Evolutionary conservation across 2,329 filamentous ascomycete genomes (phyloP), one percentile per base, ranked within the genome.

Genomic region (Monilinia aucupariae): DNA sequence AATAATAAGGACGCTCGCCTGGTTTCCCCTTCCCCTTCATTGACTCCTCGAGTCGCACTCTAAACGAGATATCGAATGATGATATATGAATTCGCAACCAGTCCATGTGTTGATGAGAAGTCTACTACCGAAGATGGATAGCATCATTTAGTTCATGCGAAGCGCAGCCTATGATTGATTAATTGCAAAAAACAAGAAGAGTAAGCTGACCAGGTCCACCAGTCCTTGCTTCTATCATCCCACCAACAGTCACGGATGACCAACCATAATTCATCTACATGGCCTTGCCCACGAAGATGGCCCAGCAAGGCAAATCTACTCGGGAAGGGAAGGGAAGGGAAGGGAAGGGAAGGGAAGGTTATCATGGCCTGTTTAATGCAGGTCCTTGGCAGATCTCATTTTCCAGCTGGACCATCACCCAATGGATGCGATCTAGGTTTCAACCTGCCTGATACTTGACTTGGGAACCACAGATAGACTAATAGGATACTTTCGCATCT

Each of bases 401-500:
- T 4, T 45, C 37, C 12, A 45, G 52, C 52, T 25, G 52, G 39
- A 45, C 37, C 52, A 55, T 1, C 2, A 13, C 52, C 25, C 20
- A 32, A 39, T 48, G 7, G 34, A 49, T 17, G 22, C 20, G 43
- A 48, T 59, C 55, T 43, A 59, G 30, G 55, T 49, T 34, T n/a
- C 10, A 48, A 58, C 37, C 15, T 37, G 30, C 25, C 22, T n/a
- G n/a, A n/a, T n/a, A n/a, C 22, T 43, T n/a, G 25, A 45, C 9
- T 4, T 20, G 30, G 52, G 52, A 32, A 22, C 52, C 52, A 55
- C 52, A 43, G 32, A 53, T n/a, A n/a, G n/a, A n/a, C n/a, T n/a
- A n/a, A n/a, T n/a, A 53, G 41, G 37, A 55, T 32, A 55, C 52
- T 43, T 55, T 32, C 30, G 52, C 52, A 60, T 52, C 47, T 45